These are phyloP conservation scores for Orbilia quercus DNA, from an alignment of 2,329 filamentous ascomycete species.

Conservation along the genomic window DNA sequence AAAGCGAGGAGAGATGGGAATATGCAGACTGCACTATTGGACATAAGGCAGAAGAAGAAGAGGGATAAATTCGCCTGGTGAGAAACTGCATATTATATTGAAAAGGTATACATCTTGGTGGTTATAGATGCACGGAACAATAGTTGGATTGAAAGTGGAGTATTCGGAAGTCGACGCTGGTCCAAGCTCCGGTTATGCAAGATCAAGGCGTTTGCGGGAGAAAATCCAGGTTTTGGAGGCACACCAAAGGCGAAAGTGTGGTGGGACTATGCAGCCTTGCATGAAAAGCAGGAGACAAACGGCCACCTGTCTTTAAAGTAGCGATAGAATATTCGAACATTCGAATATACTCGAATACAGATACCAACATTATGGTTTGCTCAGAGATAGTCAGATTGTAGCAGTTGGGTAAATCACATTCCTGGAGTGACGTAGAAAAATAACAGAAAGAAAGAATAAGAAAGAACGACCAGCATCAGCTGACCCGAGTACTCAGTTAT, in stretches of 20 bases:
- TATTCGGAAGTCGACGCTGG: slow-evolving; percentile 26
- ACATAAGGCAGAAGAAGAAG: slow-evolving; percentile 82
- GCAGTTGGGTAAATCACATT: not conserved
- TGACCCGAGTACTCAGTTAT: slow-evolving; percentile 22
- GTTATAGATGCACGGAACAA: not conserved
- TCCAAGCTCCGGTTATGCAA: slow-evolving; percentile 28
- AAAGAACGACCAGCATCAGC: slow-evolving; percentile 38
- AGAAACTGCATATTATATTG: too few relatives aligned
- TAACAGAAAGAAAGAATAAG: not conserved
- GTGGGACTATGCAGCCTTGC: slow-evolving; percentile 49
- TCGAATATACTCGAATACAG: too few relatives aligned
- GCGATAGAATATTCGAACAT: too few relatives aligned
- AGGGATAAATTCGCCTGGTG: slow-evolving; percentile 79
- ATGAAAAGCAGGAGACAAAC: slow-evolving; percentile 22
- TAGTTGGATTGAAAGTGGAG: slow-evolving; percentile 14
- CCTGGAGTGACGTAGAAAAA: slow-evolving; percentile 18
- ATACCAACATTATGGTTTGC: too few relatives aligned
- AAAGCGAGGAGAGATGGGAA: slow-evolving; percentile 82
- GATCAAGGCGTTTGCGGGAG: slow-evolving; percentile 21
- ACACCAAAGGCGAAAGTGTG: slow-evolving; percentile 34
- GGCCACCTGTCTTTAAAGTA: slow-evolving; percentile 6
- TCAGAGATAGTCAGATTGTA: too few relatives aligned
- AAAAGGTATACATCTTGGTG: too few relatives aligned
- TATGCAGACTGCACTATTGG: slow-evolving; percentile 86
- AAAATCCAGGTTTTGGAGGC: slow-evolving; percentile 40